Conservation (phyloP, 2,329 filamentous ascomycete genomes). For the Alternaria viburni region DNA sequence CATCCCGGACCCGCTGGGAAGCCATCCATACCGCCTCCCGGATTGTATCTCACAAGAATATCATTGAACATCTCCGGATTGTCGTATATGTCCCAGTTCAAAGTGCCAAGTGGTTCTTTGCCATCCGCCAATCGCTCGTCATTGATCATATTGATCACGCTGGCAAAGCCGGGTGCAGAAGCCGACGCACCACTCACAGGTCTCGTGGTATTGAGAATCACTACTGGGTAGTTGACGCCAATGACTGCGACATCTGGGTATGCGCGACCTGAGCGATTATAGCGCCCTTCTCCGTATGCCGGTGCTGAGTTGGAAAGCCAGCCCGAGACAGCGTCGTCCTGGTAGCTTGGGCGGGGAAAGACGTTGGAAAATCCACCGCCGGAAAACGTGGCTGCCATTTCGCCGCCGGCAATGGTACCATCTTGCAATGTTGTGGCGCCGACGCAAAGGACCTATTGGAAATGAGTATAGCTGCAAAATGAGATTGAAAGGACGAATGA, state of each 20-base stretch:
- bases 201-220: constrained; percentile 41
- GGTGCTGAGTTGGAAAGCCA: constrained; percentile 15
- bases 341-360: constrained; percentile 56
- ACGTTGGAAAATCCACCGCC: constrained; percentile 56
- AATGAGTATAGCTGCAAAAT: neutral
- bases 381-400: neutral
- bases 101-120: constrained; percentile 59
- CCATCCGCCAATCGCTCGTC: constrained; percentile 60
- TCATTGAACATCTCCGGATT: constrained; percentile 53
- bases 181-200: constrained; percentile 58
- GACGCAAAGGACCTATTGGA: constrained; percentile 57
- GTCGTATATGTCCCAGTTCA: constrained; percentile 65
- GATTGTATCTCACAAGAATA: constrained; percentile 38
- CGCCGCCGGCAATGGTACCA: constrained; percentile 4
- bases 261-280: constrained; percentile 55
- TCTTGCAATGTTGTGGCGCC: constrained; percentile 57
- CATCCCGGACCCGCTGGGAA: constrained; percentile 33
- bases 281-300: constrained; percentile 11
- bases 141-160: constrained; percentile 65
- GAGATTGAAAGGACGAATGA: neutral
- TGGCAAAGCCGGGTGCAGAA: constrained; percentile 63
- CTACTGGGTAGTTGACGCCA: constrained; percentile 54
- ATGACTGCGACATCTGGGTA: constrained; percentile 67
- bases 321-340: constrained; percentile 35
- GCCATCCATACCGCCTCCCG: constrained; percentile 42